Percentiles rank a stretch among this genome's conserved stretches.
Evolutionary conservation across 2,329 filamentous ascomycete species (phyloP).

Genomic region (Penicillium sp.): DNA sequence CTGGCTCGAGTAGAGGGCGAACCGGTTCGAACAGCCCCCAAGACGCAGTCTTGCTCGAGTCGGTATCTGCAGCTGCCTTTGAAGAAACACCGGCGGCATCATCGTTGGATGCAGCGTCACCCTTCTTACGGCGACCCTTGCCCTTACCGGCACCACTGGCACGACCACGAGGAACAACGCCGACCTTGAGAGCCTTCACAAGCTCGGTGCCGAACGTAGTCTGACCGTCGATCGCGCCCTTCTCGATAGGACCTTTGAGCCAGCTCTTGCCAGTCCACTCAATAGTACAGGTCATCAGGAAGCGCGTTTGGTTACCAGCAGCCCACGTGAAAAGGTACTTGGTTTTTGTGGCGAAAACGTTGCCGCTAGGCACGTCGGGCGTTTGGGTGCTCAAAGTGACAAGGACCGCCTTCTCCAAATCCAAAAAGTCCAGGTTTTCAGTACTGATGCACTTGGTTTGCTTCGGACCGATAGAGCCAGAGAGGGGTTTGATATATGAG

Average conservation of each 20-base stretch:
- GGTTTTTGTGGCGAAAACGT: slow-evolving; percentile 88
- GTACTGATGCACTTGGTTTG: slow-evolving; percentile 93
- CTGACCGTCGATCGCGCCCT: slow-evolving; percentile 90
- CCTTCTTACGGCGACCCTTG: slow-evolving; percentile 64
- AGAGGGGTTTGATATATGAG: slow-evolving; percentile 89
- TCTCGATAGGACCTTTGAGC: slow-evolving; percentile 95
- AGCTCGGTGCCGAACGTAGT: slow-evolving; percentile 78
- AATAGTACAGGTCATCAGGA: slow-evolving; percentile 85
- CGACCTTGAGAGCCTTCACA: slow-evolving; percentile 70
- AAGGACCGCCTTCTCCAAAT: slow-evolving; percentile 83
- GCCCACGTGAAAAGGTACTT: slow-evolving; percentile 95
- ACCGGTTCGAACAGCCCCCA: slow-evolving; percentile 87
- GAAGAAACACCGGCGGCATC: slow-evolving; percentile 48
- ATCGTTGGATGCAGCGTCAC: slow-evolving; percentile 42
- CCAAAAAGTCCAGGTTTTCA: slow-evolving; percentile 79
- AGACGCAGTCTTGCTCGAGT: slow-evolving; percentile 48
- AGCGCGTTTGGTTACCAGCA: slow-evolving; percentile 77
- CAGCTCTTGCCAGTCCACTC: slow-evolving; percentile 99
- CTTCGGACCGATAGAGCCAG: slow-evolving; percentile 80
- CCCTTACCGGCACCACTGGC: slow-evolving; percentile 53
- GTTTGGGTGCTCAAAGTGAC: slow-evolving; percentile 84
- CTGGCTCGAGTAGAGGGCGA: slow-evolving; percentile 67
- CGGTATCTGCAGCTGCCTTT: slow-evolving; percentile 45
- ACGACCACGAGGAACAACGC: slow-evolving; percentile 67
- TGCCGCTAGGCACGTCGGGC: slow-evolving; percentile 92